Conservation (phyloP, 1,284 basidiomycete species). For the Rhodotorula sp. region DNA sequence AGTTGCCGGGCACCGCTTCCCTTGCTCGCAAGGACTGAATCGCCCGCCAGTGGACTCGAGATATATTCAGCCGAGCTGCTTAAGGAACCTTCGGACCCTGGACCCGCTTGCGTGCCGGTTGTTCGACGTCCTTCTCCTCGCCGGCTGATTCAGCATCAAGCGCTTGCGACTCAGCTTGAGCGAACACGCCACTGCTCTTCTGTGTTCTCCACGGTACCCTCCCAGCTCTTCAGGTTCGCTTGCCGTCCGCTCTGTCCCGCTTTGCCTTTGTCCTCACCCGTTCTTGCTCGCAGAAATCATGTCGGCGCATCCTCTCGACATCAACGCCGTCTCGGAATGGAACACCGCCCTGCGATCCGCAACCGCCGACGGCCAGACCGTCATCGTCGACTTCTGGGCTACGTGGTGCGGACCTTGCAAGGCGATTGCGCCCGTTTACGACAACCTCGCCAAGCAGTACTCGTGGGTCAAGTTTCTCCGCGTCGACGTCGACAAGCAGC, state of each 20-base stretch:
- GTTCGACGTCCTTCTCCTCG: no score
- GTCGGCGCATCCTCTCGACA: conserved; percentile 19
- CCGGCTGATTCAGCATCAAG: no score
- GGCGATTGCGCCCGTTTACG: conserved; percentile 24
- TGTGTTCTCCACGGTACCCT: no score
- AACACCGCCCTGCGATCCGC: conserved; percentile 33
- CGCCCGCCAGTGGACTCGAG: no score
- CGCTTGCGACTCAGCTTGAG: no score
- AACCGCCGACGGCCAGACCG: conserved; percentile 36
- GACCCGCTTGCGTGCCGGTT: no score
- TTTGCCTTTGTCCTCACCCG: background rate
- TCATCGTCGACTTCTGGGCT: conserved; percentile 31
- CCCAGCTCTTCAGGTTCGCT: no score
- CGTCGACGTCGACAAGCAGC: conserved; percentile 43
- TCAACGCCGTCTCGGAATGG: conserved; percentile 36
- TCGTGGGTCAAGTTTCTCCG: conserved; percentile 39
- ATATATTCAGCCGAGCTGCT: no score
- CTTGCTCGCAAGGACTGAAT: no score
- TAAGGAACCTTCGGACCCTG: no score
- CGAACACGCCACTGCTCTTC: no score
- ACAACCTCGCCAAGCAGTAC: conserved; percentile 7
- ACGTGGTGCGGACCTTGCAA: conserved; percentile 3
- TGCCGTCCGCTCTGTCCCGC: background rate
- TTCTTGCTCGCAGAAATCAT: background rate
- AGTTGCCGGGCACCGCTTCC: no score